phyloP scores from a whole-genome alignment of 2,329 filamentous ascomycete genomes.

The Sporothrix mexicana region DNA sequence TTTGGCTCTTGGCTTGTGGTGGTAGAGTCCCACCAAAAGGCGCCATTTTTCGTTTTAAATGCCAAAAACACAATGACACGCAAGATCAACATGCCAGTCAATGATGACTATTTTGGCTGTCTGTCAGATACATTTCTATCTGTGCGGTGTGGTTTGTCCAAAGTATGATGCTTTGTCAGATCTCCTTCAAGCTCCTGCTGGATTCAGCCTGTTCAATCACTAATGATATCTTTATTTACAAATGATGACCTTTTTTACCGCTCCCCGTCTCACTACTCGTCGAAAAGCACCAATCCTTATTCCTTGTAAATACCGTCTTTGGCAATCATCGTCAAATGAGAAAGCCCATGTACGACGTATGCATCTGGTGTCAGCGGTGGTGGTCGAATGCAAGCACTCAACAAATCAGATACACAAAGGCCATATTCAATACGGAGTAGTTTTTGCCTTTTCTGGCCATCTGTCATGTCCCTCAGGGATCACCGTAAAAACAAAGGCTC shows the following conservation, averaged over 20 bases:
- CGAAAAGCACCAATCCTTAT: not conserved
- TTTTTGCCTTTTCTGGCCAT: not conserved
- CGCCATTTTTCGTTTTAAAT: no score
- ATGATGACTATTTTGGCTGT: no score
- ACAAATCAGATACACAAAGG: not conserved
- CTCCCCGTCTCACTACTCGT: not conserved
- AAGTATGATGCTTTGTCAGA: not conserved
- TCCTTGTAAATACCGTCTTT: not conserved
- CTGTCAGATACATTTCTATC: not conserved
- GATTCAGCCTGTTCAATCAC: not conserved
- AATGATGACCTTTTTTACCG: not conserved
- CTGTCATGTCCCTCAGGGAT: not conserved
- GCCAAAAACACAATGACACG: no score
- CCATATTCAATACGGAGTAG: not conserved
- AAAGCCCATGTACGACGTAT: not conserved
- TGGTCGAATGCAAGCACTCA: not conserved
- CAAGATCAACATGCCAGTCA: no score
- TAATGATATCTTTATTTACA: not conserved
- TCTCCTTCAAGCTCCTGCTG: not conserved
- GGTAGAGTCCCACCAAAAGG: no score
- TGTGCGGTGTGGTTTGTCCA: not conserved
- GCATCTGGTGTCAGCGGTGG: not conserved
- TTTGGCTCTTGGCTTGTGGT: no score
- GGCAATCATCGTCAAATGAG: not conserved
- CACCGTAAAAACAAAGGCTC: not conserved